Base-by-base conservation (phyloP, 257 asterid genomes). In the Capsicum baccatum region DNA sequence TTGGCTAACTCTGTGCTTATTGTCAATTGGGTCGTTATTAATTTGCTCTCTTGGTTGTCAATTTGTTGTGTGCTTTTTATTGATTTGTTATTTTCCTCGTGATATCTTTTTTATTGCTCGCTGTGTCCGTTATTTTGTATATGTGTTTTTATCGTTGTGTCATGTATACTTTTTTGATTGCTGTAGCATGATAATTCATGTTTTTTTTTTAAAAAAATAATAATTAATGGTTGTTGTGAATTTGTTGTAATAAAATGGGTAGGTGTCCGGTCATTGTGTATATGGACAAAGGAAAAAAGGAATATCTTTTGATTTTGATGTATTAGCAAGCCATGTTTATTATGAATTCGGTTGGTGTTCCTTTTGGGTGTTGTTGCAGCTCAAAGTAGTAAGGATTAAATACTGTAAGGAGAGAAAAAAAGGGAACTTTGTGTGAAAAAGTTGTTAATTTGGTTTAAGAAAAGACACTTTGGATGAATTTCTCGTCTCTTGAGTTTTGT, bases 241-340 rank as follows among this genome's bases (percentile, higher is more conserved):
- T 11, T 76, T 76, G n/a, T 52, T 76, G 19, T 52, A 0, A 21
- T 76, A 52, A 50, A 13, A 6, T 52, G 42, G 56, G 11, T 19
- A 6, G 60, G 5, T 48, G 59, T 48, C 12, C 14, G 47, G 52
- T 76, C 47, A 6, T 12, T 44, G 80, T 44, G 48, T 44, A 21
- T 7, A 9, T 50, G 8, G 63, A 52, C 4, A 9, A 42, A 42
- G 17, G 4, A 3, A 44, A n/a, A 8, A 10, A 5, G 57, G 9
- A 47, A 71, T 44, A 35, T 42, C n/a, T 73, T 73, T 48, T 48
- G 39, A 73, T 10, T 73, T 48, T 48, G 37, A 48, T 73, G 56
- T 73, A 47, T n/a, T 73, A 19, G n/a, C 42, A 73, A 44, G 80
- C 60, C 35, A 73, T 73, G 59, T 12, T 48, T 44, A 42, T 70